These are phyloP conservation scores for Cordyceps fumosorosea DNA, from an alignment of 2,329 filamentous ascomycete species.

Conservation along the genomic window DNA sequence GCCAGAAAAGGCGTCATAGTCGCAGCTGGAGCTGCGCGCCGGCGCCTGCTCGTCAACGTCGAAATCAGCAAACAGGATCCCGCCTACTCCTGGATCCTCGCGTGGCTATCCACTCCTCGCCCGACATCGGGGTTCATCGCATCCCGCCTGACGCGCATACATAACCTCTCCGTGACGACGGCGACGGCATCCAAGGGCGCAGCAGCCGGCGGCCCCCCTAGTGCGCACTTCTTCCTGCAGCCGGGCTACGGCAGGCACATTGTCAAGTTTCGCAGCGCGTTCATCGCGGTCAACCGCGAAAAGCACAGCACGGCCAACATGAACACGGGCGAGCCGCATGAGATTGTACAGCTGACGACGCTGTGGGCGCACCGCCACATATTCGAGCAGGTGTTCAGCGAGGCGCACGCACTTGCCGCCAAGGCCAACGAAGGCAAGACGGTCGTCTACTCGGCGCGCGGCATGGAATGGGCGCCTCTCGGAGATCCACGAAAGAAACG, in stretches of 20 bases:
- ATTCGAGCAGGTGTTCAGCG: conserved; percentile 82
- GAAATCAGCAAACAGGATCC: conserved; percentile 93
- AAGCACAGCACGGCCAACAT: conserved; percentile 78
- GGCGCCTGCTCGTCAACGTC: conserved; percentile 85
- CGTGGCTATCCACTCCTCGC: conserved; percentile 87
- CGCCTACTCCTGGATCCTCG: conserved; percentile 88
- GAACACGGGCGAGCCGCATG: conserved; percentile 82
- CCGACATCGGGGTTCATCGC: conserved; percentile 54
- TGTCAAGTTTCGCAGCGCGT: conserved; percentile 77
- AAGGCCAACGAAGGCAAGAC: conserved; percentile 87
- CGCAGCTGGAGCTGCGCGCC: conserved; percentile 67
- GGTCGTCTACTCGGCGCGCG: conserved; percentile 78
- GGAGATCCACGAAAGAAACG: conserved; percentile 81
- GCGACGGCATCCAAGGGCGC: conserved; percentile 54
- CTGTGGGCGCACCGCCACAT: conserved; percentile 83
- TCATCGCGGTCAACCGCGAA: conserved; percentile 79
- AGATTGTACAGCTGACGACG: conserved; percentile 87
- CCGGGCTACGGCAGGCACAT: conserved; percentile 88
- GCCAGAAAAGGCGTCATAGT: conserved; percentile 70
- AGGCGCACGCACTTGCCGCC: conserved; percentile 75
- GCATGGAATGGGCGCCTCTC: conserved; percentile 77
- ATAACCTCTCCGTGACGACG: conserved; percentile 53
- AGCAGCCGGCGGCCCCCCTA: conserved; percentile 56
- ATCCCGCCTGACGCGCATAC: conserved; percentile 51
- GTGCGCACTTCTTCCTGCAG: conserved; percentile 79